Conservation (phyloP, 306 rosid genomes). For the Cajanus cajan region DNA sequence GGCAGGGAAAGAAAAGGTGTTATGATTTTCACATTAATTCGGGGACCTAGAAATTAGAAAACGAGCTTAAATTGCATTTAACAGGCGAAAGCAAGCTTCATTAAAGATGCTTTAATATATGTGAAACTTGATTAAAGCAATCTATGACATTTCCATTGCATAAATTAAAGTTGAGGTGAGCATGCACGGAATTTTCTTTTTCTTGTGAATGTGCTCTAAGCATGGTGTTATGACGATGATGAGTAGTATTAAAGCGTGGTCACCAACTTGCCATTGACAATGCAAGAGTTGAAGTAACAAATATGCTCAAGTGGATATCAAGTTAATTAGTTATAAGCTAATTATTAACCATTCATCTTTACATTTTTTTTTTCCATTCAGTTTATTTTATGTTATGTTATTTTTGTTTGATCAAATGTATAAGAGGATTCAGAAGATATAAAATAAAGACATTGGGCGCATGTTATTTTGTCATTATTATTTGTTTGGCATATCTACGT, state of each 20-base stretch:
- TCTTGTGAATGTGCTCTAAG: neutral
- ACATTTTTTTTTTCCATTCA: neutral
- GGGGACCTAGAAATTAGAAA: neutral
- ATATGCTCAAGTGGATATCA: neutral
- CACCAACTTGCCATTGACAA: neutral
- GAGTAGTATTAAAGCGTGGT: neutral
- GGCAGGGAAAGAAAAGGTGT: conserved; percentile 16
- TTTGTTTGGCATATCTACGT: too few species aligned
- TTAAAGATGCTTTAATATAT: conserved; percentile 16
- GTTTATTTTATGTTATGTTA: neutral
- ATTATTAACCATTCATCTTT: neutral
- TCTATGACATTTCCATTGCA: neutral
- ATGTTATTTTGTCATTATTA: too few species aligned
- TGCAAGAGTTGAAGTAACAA: neutral
- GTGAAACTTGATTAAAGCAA: too few species aligned
- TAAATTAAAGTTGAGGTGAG: neutral
- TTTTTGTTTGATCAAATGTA: neutral
- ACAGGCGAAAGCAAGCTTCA: neutral
- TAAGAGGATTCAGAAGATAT: too few species aligned
- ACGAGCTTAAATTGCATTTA: neutral
- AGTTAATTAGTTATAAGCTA: neutral
- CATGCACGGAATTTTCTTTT: neutral
- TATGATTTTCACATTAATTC: neutral
- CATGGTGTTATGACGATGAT: neutral
- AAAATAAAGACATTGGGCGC: too few species aligned